Evolutionary conservation across 441 rosid species (phyloP).

Genomic region (Populus tomentosa): DNA sequence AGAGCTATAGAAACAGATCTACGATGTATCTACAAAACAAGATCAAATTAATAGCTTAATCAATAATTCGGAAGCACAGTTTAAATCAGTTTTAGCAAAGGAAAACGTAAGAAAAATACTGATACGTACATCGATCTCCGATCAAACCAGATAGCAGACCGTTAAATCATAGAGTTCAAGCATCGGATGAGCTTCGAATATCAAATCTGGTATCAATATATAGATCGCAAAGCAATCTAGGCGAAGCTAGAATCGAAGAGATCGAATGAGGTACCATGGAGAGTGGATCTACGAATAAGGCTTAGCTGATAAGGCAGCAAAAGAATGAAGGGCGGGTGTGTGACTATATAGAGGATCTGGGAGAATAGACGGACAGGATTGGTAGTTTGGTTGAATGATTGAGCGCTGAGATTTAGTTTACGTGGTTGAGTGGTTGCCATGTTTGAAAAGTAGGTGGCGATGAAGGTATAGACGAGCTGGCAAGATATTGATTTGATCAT

Average conservation of each 20-base stretch:
- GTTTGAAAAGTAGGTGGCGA: background rate
- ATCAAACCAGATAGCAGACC: background rate
- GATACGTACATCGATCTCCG: background rate
- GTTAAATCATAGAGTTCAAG: background rate
- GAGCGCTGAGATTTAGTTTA: conserved; percentile 5
- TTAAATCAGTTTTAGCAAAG: background rate
- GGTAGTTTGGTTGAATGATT: background rate
- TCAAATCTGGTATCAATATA: background rate
- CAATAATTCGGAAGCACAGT: background rate
- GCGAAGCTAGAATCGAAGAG: background rate
- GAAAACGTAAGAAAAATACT: background rate
- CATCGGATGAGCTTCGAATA: background rate
- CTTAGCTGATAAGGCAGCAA: too few relatives aligned
- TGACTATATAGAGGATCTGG: background rate
- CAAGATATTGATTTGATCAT: background rate
- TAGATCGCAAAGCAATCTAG: conserved; percentile 10
- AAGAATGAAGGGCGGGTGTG: accelerated
- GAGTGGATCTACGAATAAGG: background rate
- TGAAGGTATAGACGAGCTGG: conserved; percentile 4
- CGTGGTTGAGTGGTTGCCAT: conserved; percentile 13
- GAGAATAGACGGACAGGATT: conserved; percentile 31
- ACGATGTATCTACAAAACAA: background rate
- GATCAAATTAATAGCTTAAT: background rate
- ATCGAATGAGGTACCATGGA: background rate
- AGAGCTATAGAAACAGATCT: background rate